phyloP scores from a whole-genome alignment of 2,329 filamentous ascomycete species.

The Blastomyces emzantsi region DNA sequence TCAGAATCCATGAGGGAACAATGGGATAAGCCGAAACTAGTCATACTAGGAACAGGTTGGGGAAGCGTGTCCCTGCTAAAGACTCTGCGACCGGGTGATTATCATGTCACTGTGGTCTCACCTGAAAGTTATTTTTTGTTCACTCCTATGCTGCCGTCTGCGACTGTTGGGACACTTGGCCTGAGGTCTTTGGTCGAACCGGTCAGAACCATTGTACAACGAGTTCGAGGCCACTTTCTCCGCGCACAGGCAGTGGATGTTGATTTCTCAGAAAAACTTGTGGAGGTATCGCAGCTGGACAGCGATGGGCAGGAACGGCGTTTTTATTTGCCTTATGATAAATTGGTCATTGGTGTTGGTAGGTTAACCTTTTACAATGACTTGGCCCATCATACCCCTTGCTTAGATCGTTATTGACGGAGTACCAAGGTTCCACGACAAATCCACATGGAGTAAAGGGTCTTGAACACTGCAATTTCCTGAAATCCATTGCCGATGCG shows the following conservation, averaged over 20 bases:
- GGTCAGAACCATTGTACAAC: conserved; percentile 70
- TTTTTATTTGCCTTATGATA: conserved; percentile 97
- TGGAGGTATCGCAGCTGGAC: conserved; percentile 73
- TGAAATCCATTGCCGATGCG: conserved; percentile 92
- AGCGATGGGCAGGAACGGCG: conserved; percentile 60
- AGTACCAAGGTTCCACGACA: conserved; percentile 59
- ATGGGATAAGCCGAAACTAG: conserved; percentile 84
- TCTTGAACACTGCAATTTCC: conserved; percentile 83
- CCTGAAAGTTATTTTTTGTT: conserved; percentile 97
- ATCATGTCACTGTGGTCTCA: conserved; percentile 91
- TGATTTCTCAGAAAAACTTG: conserved; percentile 81
- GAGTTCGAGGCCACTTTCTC: conserved; percentile 79
- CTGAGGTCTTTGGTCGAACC: conserved; percentile 87
- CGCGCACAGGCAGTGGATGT: conserved; percentile 80
- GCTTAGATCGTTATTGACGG: conserved; percentile 6
- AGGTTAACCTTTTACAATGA: conserved; percentile 20
- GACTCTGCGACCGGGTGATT: conserved; percentile 79
- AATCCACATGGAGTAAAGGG: conserved; percentile 96
- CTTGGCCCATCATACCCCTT: not conserved
- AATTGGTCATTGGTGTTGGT: conserved; percentile 82
- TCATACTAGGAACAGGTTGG: conserved; percentile 92
- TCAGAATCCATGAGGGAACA: conserved; percentile 56
- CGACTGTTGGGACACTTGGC: conserved; percentile 91
- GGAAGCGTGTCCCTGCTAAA: conserved; percentile 88
- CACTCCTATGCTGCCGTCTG: conserved; percentile 94